Conservation (phyloP, 345 rosid genomes). For the Crucihimalaya himalaica region DNA sequence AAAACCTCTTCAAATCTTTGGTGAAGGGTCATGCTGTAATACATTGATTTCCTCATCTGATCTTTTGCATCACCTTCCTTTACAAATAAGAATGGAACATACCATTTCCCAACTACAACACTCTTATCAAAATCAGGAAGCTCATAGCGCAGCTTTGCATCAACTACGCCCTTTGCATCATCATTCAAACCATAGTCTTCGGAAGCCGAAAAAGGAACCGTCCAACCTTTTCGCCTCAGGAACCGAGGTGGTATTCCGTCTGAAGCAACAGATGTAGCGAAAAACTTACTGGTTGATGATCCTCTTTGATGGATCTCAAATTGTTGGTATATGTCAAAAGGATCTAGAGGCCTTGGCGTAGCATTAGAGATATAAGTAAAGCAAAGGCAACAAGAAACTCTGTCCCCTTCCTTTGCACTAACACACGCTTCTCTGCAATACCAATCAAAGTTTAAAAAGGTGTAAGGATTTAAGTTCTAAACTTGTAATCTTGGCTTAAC, state of each 20-base stretch:
- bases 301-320: conserved; percentile 44
- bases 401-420: conserved; percentile 47
- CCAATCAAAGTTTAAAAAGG: neutral
- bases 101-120: conserved; percentile 66
- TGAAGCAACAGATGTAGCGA: conserved; percentile 52
- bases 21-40: conserved; percentile 63
- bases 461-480: neutral
- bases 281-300: conserved; percentile 29
- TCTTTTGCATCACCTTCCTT: conserved; percentile 46
- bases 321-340: conserved; percentile 46
- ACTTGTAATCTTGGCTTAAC: neutral
- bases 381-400: conserved; percentile 44
- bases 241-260: conserved; percentile 61
- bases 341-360: conserved; percentile 48
- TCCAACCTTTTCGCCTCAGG: conserved; percentile 60
- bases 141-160: conserved; percentile 40
- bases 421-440: conserved; percentile 52
- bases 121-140: conserved; percentile 46
- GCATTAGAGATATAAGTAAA: conserved; percentile 37
- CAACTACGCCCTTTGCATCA: conserved; percentile 61
- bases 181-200: conserved; percentile 42
- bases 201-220: conserved; percentile 35
- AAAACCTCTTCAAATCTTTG: conserved; percentile 63
- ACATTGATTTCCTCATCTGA: conserved; percentile 49
- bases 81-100: conserved; percentile 64